Conservation (phyloP, 2,329 filamentous ascomycete species). For the Epicoccum sorghinum region DNA sequence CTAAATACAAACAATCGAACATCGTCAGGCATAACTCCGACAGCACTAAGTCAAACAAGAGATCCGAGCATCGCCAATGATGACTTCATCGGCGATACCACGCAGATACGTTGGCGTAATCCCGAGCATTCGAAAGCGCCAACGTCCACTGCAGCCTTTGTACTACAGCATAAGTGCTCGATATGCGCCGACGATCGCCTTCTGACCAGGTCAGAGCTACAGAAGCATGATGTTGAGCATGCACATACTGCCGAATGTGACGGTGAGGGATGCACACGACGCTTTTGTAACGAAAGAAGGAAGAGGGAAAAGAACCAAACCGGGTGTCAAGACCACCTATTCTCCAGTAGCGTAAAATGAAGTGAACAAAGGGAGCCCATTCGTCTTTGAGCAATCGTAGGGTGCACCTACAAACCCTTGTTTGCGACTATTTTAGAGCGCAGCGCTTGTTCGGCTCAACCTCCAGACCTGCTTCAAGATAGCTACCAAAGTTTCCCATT, state of each 20-base stretch:
- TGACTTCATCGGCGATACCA: slow-evolving; percentile 32
- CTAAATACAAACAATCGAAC: slow-evolving; percentile 20
- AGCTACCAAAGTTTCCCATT: too few species aligned
- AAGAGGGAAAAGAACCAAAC: neutral
- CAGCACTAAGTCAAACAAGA: neutral
- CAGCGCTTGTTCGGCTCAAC: too few species aligned
- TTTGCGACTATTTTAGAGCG: too few species aligned
- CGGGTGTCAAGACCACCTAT: slow-evolving; percentile 19
- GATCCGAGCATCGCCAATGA: slow-evolving; percentile 9
- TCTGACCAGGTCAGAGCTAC: slow-evolving; percentile 33
- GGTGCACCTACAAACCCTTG: too few species aligned
- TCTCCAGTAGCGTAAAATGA: neutral
- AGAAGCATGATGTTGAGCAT: slow-evolving; percentile 36
- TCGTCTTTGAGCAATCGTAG: too few species aligned
- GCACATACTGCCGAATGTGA: slow-evolving; percentile 27
- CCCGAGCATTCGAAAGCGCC: slow-evolving; percentile 17
- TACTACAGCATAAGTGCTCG: slow-evolving; percentile 28
- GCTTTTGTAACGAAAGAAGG: slow-evolving; percentile 30
- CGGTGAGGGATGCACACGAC: slow-evolving; percentile 24
- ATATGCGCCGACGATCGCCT: slow-evolving; percentile 30
- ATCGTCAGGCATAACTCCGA: neutral
- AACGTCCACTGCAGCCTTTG: slow-evolving; percentile 3
- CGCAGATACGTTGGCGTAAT: slow-evolving; percentile 33
- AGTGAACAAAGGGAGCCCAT: neutral
- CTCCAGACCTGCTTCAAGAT: too few species aligned